Conservation (phyloP, 73 alveolate genomes). For the Paramecium tetraurelia region DNA sequence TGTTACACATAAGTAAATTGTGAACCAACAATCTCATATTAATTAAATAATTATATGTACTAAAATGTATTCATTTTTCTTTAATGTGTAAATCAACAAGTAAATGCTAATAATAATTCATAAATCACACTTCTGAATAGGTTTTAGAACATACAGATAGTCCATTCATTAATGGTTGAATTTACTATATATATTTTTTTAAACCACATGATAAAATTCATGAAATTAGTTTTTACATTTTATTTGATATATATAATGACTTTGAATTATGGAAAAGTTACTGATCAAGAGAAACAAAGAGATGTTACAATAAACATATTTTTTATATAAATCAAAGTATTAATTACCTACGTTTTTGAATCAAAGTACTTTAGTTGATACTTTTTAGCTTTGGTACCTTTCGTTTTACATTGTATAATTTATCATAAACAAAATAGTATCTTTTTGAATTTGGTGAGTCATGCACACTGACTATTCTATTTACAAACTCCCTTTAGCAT, state of each 20-base stretch:
- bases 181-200: not conserved
- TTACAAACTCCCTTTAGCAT: not conserved
- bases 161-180: not conserved
- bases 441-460: slow-evolving; percentile 10
- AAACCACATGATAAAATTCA: not conserved
- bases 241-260: not conserved
- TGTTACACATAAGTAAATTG: slow-evolving; percentile 64
- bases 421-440: not conserved
- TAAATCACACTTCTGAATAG: not conserved
- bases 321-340: not conserved
- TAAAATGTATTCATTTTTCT: not conserved
- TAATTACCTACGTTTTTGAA: not conserved
- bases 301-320: not conserved
- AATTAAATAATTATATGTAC: not conserved
- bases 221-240: not conserved
- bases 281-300: not conserved
- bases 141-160: not conserved
- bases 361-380: not conserved
- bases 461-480: not conserved
- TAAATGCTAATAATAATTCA: not conserved
- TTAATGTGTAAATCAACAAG: no score
- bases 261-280: not conserved
- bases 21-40: slow-evolving; percentile 67
- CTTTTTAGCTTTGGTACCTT: not conserved
- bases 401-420: not conserved